Evolutionary conservation across 1,139 yeast species (phyloP), one percentile per base, ranked within the genome.

Genomic region (Eremothecium cymbalariae): DNA sequence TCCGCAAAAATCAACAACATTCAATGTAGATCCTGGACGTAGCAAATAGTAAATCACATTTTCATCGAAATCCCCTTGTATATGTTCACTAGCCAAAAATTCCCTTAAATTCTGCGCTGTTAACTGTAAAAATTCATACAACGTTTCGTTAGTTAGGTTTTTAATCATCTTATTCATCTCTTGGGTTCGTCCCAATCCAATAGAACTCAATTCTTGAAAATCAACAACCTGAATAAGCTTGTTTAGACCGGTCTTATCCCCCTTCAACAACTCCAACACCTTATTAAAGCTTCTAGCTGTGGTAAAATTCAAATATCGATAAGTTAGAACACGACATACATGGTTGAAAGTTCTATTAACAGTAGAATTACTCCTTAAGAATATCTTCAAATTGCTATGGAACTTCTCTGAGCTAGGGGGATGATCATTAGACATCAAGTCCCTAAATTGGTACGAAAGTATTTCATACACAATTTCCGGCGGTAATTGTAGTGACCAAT

Each of bases 101-200:
- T 86, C 95, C 16, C 73, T 61, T 36, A 86, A 60, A 45, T 81
- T 78, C 0, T 86, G 83, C n/a, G 74, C 67, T 7, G 74, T 68
- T 44, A 75, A 60, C 34, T 62, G 56, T 25, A 86, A 63, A 37
- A 85, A 83, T 23, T 69, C 64, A 33, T 72, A 56, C 21, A 86
- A 75, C 2, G 95, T 86, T 18, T 66, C 62, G 30, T 79, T 67
- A 0, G 95, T 86, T 28, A 86, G 85, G 83, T 85, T 83, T 58
- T 85, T 94, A 46, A 86, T 86, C 58, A 83, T 94, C 57, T 75
- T 78, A 60, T 83, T 86, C 94, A 85, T 85, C 46, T 81, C 72
- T 6, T 84, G 84, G 0, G 95, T 82, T 43, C 95, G 67, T 3
- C 96, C 96, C 34, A 86, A 66, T 0, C 96, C 96, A 34, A 88